A percentile compares a stretch with the other conserved stretches of the same genome.
Evolutionary conservation across 2,329 filamentous ascomycete genomes (phyloP).

Genomic region (Orbilia quercus): DNA sequence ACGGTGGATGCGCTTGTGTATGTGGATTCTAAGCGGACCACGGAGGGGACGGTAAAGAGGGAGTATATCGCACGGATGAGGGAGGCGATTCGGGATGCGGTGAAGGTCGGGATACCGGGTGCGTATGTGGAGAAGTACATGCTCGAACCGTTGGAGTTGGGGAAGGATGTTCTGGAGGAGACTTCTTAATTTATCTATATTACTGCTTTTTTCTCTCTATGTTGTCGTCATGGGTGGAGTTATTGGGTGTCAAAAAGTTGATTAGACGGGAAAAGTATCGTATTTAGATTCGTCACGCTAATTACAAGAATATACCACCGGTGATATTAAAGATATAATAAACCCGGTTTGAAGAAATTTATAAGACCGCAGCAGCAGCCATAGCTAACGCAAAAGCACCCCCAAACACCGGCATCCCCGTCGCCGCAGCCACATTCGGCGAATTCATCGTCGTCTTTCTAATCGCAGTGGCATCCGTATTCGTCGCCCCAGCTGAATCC

Average conservation of each 20-base stretch:
- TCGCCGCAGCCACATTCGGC: conserved; percentile 32
- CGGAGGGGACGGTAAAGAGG: conserved; percentile 44
- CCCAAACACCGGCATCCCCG: conserved; percentile 30
- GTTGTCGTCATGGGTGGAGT: too few species aligned
- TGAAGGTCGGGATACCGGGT: conserved; percentile 47
- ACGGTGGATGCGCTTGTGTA: conserved; percentile 55
- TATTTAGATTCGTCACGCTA: conserved; percentile 31
- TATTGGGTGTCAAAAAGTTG: neutral
- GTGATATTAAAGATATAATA: conserved; percentile 1
- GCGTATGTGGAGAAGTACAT: conserved; percentile 57
- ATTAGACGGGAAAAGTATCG: neutral
- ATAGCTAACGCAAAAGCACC: conserved; percentile 34
- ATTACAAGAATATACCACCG: conserved; percentile 11
- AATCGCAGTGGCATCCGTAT: neutral
- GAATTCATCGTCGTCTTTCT: conserved; percentile 30
- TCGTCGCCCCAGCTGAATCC: neutral
- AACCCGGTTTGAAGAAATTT: conserved; percentile 9
- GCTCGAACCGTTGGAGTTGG: conserved; percentile 27
- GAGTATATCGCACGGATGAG: conserved; percentile 58
- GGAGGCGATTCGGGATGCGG: conserved; percentile 55
- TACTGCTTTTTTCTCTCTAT: too few species aligned
- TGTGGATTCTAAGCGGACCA: conserved; percentile 45
- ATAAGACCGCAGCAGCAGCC: conserved; percentile 22
- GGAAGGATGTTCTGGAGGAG: conserved; percentile 5
- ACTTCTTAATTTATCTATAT: too few species aligned